Base-by-base conservation (phyloP, 306 rosid species). In the Vigna angularis region DNA sequence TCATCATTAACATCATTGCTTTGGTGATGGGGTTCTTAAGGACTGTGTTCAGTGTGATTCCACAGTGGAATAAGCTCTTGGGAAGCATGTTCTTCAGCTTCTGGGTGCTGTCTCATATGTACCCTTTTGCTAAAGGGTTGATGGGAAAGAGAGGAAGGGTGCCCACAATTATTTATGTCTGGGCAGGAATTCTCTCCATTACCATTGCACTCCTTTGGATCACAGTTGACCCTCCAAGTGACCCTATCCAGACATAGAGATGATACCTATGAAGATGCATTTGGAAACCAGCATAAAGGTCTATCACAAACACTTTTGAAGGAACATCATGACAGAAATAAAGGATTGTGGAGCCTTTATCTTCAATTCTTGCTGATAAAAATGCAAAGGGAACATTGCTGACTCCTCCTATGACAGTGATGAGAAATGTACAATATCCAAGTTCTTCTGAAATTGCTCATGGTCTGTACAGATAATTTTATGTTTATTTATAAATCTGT, bases 111-210 rank as follows among this genome's bases (percentile, higher is more conserved):
- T 86, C 89, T 74, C 97, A 93, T 58, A 88, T 90, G 93, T 93
- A 93, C 83, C 97, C 97, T 15, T 93, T 93, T 78, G 88, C 85
- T 71, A 93, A 93, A 83, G 97, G 97, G 7, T 83, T 92, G 87
- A 90, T 90, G 96, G 96, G 97, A 20, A 86, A 88, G 82, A 89
- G 88, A 83, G 97, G 97, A 83, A 88, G 86, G 71, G 81, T 93
- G 3, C 96, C 98, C 3, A 90, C 98, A 0, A 89, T 93, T 48
- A 74, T 93, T 10, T 86, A 75, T 61, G 96, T 93, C 1, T 93
- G 97, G 98, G 53, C 90, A 11, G 96, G 98, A 4, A 78, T 93
- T 78, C 83, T 89, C 53, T 86, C 98, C 26, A 90, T 93, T 65
- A 93, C 87, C 2, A 78, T 90, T 48, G 86, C 98, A 47, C 78